Percentiles rank a stretch among this genome's conserved stretches.
Conservation (phyloP, 2,329 filamentous ascomycete species). For the Trichophyton verrucosum region DNA sequence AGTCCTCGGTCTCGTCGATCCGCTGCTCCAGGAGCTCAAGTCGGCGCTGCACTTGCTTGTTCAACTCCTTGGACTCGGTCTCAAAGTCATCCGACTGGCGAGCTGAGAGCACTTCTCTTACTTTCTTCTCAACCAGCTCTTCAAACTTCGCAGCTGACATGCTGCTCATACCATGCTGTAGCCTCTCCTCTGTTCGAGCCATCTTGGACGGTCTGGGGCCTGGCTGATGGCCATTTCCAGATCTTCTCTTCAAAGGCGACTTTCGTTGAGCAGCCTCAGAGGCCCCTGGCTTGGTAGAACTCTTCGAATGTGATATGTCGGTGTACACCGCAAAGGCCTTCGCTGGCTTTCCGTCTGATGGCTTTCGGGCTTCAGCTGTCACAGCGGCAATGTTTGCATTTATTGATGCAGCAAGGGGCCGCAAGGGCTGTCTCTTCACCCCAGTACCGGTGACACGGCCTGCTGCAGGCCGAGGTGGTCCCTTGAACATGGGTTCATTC, state of each 20-base stretch:
- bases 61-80: conserved; percentile 43
- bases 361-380: conserved; percentile 40
- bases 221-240: conserved; percentile 19
- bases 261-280: conserved; percentile 35
- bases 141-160: conserved; percentile 67
- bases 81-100: conserved; percentile 48
- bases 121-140: conserved; percentile 81
- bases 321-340: conserved; percentile 83
- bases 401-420: conserved; percentile 61
- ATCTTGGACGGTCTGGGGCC: conserved; percentile 39
- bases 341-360: conserved; percentile 53
- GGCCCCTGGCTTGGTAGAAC: conserved; percentile 6
- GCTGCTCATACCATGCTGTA: conserved; percentile 22
- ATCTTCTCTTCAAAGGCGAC: conserved; percentile 28
- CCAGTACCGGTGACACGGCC: conserved; percentile 30
- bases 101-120: conserved; percentile 77
- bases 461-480: conserved; percentile 47
- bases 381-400: conserved; percentile 55
- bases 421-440: conserved; percentile 59
- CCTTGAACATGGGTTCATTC: conserved; percentile 83
- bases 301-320: conserved; percentile 44
- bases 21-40: conserved; percentile 75
- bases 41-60: conserved; percentile 65
- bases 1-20: conserved; percentile 66
- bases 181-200: conserved; percentile 22